Evolutionary conservation across 805 yeast species (phyloP).

Genomic region (Zygosaccharomyces pseudorouxii): DNA sequence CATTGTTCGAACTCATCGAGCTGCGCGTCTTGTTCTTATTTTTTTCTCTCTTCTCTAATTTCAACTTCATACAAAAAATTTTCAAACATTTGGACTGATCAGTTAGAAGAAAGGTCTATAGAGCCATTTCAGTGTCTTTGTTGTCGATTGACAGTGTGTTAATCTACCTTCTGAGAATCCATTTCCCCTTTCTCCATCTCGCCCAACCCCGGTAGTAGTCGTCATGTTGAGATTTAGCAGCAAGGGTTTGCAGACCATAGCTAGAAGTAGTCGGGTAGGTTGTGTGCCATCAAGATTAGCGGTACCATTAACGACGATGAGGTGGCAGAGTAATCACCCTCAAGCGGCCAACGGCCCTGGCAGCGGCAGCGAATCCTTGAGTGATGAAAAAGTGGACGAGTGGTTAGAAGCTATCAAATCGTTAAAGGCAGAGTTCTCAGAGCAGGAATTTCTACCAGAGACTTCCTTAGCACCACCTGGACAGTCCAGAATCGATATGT

Average conservation of each 20-base stretch:
- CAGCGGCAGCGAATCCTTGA: slow-evolving; percentile 5
- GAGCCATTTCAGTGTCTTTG: neutral
- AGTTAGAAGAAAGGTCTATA: neutral
- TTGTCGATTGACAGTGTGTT: neutral
- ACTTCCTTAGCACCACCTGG: slow-evolving; percentile 41
- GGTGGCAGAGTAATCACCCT: slow-evolving; percentile 9
- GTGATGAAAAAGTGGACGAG: slow-evolving; percentile 36
- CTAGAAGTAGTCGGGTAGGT: neutral
- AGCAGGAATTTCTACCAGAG: slow-evolving; percentile 38
- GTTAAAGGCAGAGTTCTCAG: slow-evolving; percentile 37
- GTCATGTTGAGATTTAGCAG: slow-evolving; percentile 3
- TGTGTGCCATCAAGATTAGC: slow-evolving; percentile 1
- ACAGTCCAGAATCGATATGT: slow-evolving; percentile 33
- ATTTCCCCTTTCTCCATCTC: neutral
- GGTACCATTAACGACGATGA: neutral
- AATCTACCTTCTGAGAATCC: neutral
- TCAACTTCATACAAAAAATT: neutral
- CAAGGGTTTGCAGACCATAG: slow-evolving; percentile 1
- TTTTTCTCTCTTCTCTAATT: neutral
- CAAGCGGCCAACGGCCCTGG: neutral
- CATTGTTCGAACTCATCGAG: neutral
- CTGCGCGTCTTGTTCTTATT: slow-evolving; percentile 4
- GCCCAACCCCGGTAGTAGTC: neutral
- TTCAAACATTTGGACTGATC: neutral
- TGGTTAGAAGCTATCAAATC: slow-evolving; percentile 41